Evolutionary conservation across 129 eudicot species (phyloP), one percentile per base, ranked within the genome.

Genomic region (Silybum marianum): DNA sequence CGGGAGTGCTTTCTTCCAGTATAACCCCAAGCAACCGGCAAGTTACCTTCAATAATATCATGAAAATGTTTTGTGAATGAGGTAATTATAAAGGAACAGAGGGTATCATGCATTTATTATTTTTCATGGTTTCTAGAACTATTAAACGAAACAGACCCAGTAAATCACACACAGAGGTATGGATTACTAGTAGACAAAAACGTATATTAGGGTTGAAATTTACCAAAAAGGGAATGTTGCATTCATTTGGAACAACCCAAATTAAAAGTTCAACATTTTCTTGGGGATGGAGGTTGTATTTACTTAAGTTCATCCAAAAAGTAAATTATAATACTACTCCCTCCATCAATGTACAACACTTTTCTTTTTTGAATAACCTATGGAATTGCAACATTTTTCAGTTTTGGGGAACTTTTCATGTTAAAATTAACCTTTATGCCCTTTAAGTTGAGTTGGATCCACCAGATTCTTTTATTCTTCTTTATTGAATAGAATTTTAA

Each of bases 1-100:
- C 98, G 9, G 97, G 93, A 74, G 83, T 90, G 80, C 82, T 90
- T 89, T 94, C 97, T 80, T 91, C 97, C 7, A 94, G 92, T 82
- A 94, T 80, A 39, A 91, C 96, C 75, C 98, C 98, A 76, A 91
- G 93, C 86, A 94, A 87, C 70, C 86, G 88, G 87, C 97, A 92
- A 9, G 98, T 94, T 36, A 94, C 97, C 98, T 94, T 78, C 74
- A 66, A 66, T 14, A 34, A 68, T 26, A 66, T 46, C 63, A 77
- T 54, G 13, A 22, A 66, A 23, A 76, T 1, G 24, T 38, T 24
- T 38, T 36, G 71, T 66, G 38, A 66, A 3, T 24, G 48, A n/a
- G 46, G 10, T 70, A 66, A 16, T 11, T 51, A 44, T 46, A 23
- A 74, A 74, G 78, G 65, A 18, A 9, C 9, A 34, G 39, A 71